Evolutionary conservation across 129 eudicot genomes (phyloP), one percentile per base, ranked within the genome.

Genomic region (Gnaphalium uliginosum): DNA sequence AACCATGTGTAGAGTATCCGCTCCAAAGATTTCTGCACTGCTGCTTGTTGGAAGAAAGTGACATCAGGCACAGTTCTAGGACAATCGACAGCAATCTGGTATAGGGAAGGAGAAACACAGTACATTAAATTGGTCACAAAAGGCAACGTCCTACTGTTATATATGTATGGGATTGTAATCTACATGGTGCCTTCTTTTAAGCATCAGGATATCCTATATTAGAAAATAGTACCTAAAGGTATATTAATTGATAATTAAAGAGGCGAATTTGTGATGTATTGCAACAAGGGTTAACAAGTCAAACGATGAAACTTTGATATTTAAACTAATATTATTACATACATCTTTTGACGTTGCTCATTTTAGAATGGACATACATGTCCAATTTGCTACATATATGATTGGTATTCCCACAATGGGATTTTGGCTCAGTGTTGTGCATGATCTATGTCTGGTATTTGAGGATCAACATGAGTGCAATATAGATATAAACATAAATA

Each of bases 51-150:
- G 80, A 94, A 94, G 79, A 94, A 94, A 77, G 97, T 69, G 63
- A 91, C 96, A 63, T 94, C 96, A 66, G 96, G 99, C 21, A 91
- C 97, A 25, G 96, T 94, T 91, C 99, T 86, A 58, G 99, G 99
- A 85, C 99, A 94, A 89, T 94, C 99, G 73, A 94, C 97, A 35
- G 90, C 86, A 82, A 94, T 94, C 99, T 91, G 51, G 76, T 71
- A 77, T 9, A 65, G 41, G 32, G 5, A 74, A 8, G 32, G 30
- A 30, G 68, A 69, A 66, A 65, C 69, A 68, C 61, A 32, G 23
- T 51, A 25, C 32, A 39, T 72, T 14, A 64, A 53, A 79, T 23
- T 70, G 70, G 35, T 71, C 54, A 53, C 64, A 72, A 26, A 35
- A 27, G 65, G 78, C 25, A 65, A 68, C 53, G n/a, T 30, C 33